These are phyloP conservation scores for Colletotrichum eleusines DNA, from an alignment of 2,329 filamentous ascomycete genomes.

Conservation along the genomic window DNA sequence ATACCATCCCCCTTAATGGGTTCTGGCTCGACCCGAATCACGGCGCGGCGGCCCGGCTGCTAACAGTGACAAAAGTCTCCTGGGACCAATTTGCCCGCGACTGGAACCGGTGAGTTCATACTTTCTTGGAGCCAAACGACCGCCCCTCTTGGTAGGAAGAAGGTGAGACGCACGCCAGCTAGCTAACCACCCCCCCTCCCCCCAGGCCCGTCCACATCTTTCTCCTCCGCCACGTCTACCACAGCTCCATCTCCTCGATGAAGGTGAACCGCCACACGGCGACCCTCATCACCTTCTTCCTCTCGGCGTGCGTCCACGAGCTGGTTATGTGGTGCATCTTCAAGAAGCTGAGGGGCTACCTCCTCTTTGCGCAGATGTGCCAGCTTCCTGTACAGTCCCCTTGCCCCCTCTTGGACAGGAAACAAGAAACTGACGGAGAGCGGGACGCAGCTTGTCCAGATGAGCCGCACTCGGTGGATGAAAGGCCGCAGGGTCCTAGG, in stretches of 20 bases:
- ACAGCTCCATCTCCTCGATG: conserved; percentile 80
- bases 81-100: conserved; percentile 85
- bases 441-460: conserved; percentile 65
- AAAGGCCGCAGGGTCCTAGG: conserved; percentile 72
- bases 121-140: background rate
- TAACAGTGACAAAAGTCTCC: conserved; percentile 55
- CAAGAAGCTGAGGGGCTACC: conserved; percentile 80
- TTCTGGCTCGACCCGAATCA: background rate
- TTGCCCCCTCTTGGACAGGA: background rate
- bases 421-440: background rate
- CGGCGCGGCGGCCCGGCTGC: background rate
- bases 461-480: conserved; percentile 76
- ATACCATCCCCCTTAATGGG: background rate
- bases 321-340: conserved; percentile 86
- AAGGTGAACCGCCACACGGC: conserved; percentile 77
- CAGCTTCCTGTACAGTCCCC: conserved; percentile 70
- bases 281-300: conserved; percentile 80
- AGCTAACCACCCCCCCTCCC: background rate
- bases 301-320: conserved; percentile 79
- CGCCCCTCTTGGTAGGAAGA: too few species aligned
- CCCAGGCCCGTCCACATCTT: conserved; percentile 79
- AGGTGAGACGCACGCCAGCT: background rate
- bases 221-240: conserved; percentile 82
- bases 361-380: conserved; percentile 79
- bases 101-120: conserved; percentile 72